Conservation (phyloP, 1,284 basidiomycete species). For the Fomitopsis pinicola region DNA sequence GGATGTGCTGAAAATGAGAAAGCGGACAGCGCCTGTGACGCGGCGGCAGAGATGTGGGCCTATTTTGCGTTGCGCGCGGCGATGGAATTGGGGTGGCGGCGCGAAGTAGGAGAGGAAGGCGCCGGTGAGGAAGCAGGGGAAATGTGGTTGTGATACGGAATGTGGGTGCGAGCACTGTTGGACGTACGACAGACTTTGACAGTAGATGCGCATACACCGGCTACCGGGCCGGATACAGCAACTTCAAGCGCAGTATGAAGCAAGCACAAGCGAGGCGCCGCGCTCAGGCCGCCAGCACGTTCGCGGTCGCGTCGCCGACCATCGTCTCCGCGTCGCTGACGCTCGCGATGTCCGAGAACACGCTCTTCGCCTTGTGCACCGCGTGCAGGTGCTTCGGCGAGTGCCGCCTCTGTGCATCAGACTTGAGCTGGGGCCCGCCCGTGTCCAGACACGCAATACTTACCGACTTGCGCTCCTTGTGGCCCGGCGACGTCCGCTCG, state of each 20-base stretch:
- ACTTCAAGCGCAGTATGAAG: background rate
- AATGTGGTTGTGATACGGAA: background rate
- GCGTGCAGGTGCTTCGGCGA: background rate
- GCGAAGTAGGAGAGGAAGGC: background rate
- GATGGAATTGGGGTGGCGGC: no score
- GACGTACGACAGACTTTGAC: background rate
- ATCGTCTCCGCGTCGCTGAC: slow-evolving; percentile 1
- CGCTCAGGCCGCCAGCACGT: background rate
- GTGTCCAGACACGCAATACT: background rate
- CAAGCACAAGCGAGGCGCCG: background rate
- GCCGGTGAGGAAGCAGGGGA: background rate
- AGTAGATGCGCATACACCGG: background rate
- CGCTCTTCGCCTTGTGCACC: background rate
- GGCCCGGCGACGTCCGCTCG: background rate
- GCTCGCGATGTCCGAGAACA: background rate
- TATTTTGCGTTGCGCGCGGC: no score
- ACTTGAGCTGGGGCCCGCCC: background rate
- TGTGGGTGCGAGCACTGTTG: background rate
- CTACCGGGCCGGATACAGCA: background rate
- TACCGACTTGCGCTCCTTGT: background rate
- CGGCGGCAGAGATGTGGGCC: background rate
- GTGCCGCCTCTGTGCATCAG: background rate
- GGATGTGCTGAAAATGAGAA: background rate
- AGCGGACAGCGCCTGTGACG: background rate
- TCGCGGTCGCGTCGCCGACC: background rate